A percentile compares a stretch with the other conserved stretches of the same genome.
Evolutionary conservation across 306 rosid genomes (phyloP).

Genomic region (Sesbania bispinosa): DNA sequence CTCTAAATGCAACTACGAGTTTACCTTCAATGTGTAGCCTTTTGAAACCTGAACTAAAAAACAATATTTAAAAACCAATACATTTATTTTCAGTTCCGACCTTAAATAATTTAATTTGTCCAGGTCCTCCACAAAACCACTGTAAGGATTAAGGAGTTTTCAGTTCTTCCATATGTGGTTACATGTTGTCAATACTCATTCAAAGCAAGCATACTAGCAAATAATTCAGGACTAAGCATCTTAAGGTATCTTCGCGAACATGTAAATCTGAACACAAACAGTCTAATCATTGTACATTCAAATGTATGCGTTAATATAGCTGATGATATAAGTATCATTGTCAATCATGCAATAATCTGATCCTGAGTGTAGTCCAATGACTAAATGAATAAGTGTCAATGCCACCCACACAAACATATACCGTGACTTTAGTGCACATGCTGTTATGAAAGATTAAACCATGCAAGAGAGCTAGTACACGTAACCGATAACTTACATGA

Average conservation of each 20-base stretch:
- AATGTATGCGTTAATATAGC: background rate
- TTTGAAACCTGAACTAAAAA: background rate
- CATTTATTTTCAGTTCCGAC: background rate
- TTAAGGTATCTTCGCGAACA: background rate
- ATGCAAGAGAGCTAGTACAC: background rate
- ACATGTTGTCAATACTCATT: background rate
- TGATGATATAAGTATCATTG: too few species aligned
- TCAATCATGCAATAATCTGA: too few species aligned
- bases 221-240: background rate
- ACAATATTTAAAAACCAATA: background rate
- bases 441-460: background rate
- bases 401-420: background rate
- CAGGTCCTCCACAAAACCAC: background rate
- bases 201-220: background rate
- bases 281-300: background rate
- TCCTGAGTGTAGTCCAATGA: background rate
- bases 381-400: background rate
- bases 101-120: background rate
- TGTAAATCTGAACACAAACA: background rate
- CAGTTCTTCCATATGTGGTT: background rate
- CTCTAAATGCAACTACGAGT: background rate
- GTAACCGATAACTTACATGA: slow-evolving; percentile 64
- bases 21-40: background rate
- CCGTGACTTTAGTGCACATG: background rate
- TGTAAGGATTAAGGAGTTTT: background rate